Conservation (phyloP, 805 yeast genomes). For the Zygosaccharomyces siamensis region DNA sequence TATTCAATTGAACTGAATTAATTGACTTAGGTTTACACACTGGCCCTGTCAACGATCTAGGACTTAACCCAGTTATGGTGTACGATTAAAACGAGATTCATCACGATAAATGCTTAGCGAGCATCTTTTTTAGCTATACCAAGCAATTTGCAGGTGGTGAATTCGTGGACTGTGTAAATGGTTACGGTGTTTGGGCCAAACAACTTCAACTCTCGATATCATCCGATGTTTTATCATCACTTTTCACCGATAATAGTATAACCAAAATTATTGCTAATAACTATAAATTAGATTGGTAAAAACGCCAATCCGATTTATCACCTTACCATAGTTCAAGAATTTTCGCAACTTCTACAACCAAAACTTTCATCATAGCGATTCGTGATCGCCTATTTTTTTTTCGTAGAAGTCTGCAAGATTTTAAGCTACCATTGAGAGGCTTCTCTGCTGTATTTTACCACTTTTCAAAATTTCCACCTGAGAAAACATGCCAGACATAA, state of each 20-base stretch:
- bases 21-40: constrained; percentile 54
- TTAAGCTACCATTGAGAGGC: constrained; percentile 38
- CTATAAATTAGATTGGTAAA: constrained; percentile 42
- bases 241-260: constrained; percentile 51
- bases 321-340: constrained; percentile 64
- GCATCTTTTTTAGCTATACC: constrained; percentile 41
- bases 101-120: constrained; percentile 35
- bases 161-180: constrained; percentile 32
- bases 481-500: constrained; percentile 33
- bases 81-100: constrained; percentile 49
- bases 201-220: constrained; percentile 37
- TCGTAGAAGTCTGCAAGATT: constrained; percentile 40
- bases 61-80: constrained; percentile 49
- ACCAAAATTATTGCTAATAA: constrained; percentile 42
- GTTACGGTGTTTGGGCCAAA: constrained; percentile 40
- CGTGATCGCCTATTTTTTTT: constrained; percentile 45
- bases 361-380: constrained; percentile 54
- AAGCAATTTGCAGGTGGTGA: constrained; percentile 35
- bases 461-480: constrained; percentile 14
- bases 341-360: constrained; percentile 53
- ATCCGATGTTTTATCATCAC: constrained; percentile 44
- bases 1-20: constrained; percentile 56
- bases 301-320: constrained; percentile 53
- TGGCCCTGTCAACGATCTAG: constrained; percentile 46
- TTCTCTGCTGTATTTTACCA: constrained; percentile 9